Percentiles rank a stretch among this genome's conserved stretches.
Evolutionary conservation across 2,329 filamentous ascomycete species (phyloP).

Genomic region (Penicillium sp.): DNA sequence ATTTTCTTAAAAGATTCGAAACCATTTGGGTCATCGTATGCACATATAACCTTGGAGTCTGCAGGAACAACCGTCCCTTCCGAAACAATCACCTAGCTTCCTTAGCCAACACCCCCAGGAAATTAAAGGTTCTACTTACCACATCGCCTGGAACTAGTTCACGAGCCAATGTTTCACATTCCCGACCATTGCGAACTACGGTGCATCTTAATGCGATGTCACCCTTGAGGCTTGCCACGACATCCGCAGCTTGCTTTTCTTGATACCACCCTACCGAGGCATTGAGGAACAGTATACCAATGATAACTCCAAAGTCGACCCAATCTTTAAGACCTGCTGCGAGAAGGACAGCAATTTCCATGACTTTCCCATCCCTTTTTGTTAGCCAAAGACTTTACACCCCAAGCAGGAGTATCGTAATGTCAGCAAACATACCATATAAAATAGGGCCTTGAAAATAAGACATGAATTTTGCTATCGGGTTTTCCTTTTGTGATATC

Average conservation of each 20-base stretch:
- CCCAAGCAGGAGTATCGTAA: not conserved
- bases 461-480: slow-evolving; percentile 67
- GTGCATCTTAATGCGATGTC: slow-evolving; percentile 72
- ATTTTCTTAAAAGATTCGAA: slow-evolving; percentile 64
- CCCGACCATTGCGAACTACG: slow-evolving; percentile 62
- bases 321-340: slow-evolving; percentile 70
- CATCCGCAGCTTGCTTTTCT: slow-evolving; percentile 75
- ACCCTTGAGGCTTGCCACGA: slow-evolving; percentile 70
- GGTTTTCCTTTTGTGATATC: slow-evolving; percentile 72
- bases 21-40: slow-evolving; percentile 63
- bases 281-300: slow-evolving; percentile 70
- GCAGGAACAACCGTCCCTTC: slow-evolving; percentile 69
- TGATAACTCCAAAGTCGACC: slow-evolving; percentile 75
- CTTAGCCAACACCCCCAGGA: slow-evolving; percentile 13
- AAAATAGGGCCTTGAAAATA: slow-evolving; percentile 74
- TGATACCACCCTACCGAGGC: slow-evolving; percentile 76
- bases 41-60: slow-evolving; percentile 68
- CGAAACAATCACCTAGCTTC: slow-evolving; percentile 59
- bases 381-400: not conserved
- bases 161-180: slow-evolving; percentile 64
- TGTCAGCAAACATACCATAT: slow-evolving; percentile 54
- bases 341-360: slow-evolving; percentile 71
- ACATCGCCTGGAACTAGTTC: slow-evolving; percentile 76
- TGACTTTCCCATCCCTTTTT: slow-evolving; percentile 41
- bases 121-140: slow-evolving; percentile 42